These are phyloP conservation scores for Dothideomycetes sp. DNA, from an alignment of 2,329 filamentous ascomycete genomes.

Conservation along the genomic window DNA sequence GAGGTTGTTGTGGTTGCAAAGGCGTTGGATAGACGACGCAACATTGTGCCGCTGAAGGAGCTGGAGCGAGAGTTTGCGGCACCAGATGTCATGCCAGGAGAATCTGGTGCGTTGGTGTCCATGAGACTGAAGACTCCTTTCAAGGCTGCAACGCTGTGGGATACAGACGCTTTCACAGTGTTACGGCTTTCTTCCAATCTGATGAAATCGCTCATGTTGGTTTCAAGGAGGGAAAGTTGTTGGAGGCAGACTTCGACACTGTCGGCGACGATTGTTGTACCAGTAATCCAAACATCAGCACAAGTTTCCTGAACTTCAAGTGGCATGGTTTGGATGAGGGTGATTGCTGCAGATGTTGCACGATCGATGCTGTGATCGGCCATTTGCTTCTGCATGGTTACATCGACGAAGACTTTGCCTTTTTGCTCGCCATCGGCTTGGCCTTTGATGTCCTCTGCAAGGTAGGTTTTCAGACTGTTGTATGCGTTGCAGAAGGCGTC, in stretches of 20 bases:
- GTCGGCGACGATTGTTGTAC: slow-evolving; percentile 37
- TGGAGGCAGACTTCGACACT: slow-evolving; percentile 34
- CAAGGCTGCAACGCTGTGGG: slow-evolving; percentile 33
- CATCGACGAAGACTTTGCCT: slow-evolving; percentile 35
- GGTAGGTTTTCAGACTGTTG: slow-evolving; percentile 31
- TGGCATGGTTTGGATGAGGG: slow-evolving; percentile 36
- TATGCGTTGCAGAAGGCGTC: slow-evolving; percentile 40
- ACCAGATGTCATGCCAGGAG: slow-evolving; percentile 10
- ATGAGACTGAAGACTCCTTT: slow-evolving; percentile 40
- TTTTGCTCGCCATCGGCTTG: slow-evolving; percentile 21
- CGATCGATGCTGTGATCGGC: slow-evolving; percentile 40
- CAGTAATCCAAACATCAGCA: slow-evolving; percentile 37
- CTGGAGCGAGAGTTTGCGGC: slow-evolving; percentile 20
- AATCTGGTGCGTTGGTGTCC: slow-evolving; percentile 17
- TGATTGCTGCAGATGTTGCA: slow-evolving; percentile 35
- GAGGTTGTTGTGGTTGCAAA: slow-evolving; percentile 17
- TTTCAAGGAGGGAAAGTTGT: slow-evolving; percentile 32
- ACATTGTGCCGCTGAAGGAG: slow-evolving; percentile 22
- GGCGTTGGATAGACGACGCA: slow-evolving; percentile 27
- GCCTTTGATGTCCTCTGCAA: slow-evolving; percentile 12
- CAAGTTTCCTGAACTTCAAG: slow-evolving; percentile 31
- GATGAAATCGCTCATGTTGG: slow-evolving; percentile 37
- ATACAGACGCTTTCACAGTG: slow-evolving; percentile 33
- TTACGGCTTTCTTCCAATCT: slow-evolving; percentile 37
- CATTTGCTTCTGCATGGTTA: slow-evolving; percentile 36